Percentiles rank a stretch among this genome's conserved stretches.
phyloP scores from a whole-genome alignment of 768 basidiomycete species.

The Pulveroboletus sp. region DNA sequence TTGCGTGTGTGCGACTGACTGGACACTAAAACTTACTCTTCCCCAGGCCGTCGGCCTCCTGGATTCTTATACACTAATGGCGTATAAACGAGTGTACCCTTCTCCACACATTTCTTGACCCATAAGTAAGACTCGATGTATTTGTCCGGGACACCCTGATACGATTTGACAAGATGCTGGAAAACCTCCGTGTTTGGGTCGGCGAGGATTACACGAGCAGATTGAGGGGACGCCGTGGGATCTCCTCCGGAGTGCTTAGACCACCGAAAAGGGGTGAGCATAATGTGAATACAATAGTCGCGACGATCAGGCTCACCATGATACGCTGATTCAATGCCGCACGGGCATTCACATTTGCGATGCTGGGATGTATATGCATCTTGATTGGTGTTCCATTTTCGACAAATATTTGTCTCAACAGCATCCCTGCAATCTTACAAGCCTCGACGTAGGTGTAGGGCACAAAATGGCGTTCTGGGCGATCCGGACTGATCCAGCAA shows the following conservation, averaged over 20 bases:
- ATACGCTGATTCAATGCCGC: constrained; percentile 66
- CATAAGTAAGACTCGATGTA: constrained; percentile 79
- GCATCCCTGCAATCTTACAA: constrained; percentile 75
- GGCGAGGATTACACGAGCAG: constrained; percentile 74
- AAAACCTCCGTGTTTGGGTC: constrained; percentile 80
- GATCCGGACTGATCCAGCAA: constrained; percentile 67
- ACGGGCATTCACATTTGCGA: constrained; percentile 74
- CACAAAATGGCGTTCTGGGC: constrained; percentile 76
- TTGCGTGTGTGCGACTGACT: background rate
- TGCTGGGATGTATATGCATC: constrained; percentile 81
- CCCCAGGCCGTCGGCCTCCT: constrained; percentile 75
- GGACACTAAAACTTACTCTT: constrained; percentile 54
- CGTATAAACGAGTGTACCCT: constrained; percentile 60
- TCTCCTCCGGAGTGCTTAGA: constrained; percentile 78
- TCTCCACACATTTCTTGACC: constrained; percentile 83
- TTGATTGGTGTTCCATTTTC: constrained; percentile 62
- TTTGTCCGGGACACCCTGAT: constrained; percentile 67
- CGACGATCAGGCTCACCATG: constrained; percentile 43
- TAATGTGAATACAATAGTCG: constrained; percentile 2
- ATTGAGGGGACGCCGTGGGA: constrained; percentile 65
- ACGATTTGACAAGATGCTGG: constrained; percentile 66
- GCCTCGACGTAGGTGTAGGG: constrained; percentile 81
- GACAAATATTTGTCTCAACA: constrained; percentile 74
- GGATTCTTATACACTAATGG: constrained; percentile 83
- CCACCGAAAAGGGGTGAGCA: background rate